Conservation (phyloP, 768 basidiomycete genomes). For the Pulveroboletus sp. region DNA sequence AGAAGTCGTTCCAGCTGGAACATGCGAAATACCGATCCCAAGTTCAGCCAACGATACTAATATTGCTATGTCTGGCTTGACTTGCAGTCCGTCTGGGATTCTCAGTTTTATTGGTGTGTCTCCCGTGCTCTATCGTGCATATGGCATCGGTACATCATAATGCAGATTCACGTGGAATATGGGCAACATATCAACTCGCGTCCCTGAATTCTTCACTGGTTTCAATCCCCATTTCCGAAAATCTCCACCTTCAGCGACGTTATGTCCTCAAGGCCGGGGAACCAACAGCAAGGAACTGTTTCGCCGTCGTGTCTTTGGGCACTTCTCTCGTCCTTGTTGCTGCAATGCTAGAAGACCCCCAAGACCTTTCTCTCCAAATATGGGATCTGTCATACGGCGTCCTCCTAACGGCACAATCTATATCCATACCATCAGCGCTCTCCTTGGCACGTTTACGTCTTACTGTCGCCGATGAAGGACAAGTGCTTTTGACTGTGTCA, state of each 20-base stretch:
- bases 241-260: constrained; percentile 24
- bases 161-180: constrained; percentile 44
- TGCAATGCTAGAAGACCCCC: constrained; percentile 29
- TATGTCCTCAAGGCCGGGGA: constrained; percentile 8
- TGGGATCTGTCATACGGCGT: constrained; percentile 73
- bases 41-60: not conserved
- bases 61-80: constrained; percentile 10
- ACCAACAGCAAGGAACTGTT: constrained; percentile 6
- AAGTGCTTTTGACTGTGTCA: constrained; percentile 52
- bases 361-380: constrained; percentile 53
- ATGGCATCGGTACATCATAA: not conserved
- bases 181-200: constrained; percentile 38
- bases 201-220: constrained; percentile 24
- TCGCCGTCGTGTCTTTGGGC: constrained; percentile 48
- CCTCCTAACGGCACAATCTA: constrained; percentile 50
- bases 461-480: constrained; percentile 37
- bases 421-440: constrained; percentile 49
- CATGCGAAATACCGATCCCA: constrained; percentile 22
- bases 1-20: constrained; percentile 12
- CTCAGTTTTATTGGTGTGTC: constrained; percentile 50
- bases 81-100: constrained; percentile 44
- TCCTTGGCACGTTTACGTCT: constrained; percentile 30
- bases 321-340: constrained; percentile 61
- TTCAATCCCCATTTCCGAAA: constrained; percentile 18
- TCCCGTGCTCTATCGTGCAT: not conserved